Base-by-base conservation (phyloP, 2,329 filamentous ascomycete species). In the Phoma herbarum region DNA sequence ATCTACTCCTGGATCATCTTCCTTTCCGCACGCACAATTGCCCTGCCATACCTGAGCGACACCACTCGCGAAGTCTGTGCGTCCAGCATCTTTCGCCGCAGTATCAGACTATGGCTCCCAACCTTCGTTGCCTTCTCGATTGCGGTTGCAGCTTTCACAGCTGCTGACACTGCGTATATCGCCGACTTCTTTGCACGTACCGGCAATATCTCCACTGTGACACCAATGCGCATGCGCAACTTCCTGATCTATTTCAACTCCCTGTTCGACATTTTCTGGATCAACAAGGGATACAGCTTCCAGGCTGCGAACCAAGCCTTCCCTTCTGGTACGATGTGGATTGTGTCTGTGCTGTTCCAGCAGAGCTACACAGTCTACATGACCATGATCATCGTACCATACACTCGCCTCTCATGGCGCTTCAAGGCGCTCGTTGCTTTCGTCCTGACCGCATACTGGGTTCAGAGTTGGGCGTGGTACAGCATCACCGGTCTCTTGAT, bases 291-390 rank as follows among this genome's bases (percentile, higher is more conserved):
- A 26, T 81, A 77, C 57, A 67, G 64, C 52, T 65, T 57, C 8
- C 78, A 81, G 59, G 77, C 79, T 14, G 81, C 74, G 2, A 81
- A 75, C 52, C 67, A 60, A 12, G 78, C 76, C 4, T 82, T 81
- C 62, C 80, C 81, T 1, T 78, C 78, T 2, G 70, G 75, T n/a
- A 82, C 78, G 0, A 66, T 83, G n/a, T 82, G 80, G 79, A 77
- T 76, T 10, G 63, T 81, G 28, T 79, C 74, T 6, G 72, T 79
- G n/a, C 72, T 83, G 16, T 83, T 79, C 63, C 72, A 76, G 51
- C 81, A 83, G 60, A 78, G 76, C 61, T 82, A 80, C 66, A 83
- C 81, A 0, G 74, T 82, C 9, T 83, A 81, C 63, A 81, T 82
- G 69, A 73, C 79, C 4, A 81, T 82, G 80, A 67, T 82, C 54